Percentiles rank a stretch among this genome's conserved stretches.
These are phyloP conservation scores for Fusarium sp. DNA, from an alignment of 2,329 filamentous ascomycete species.

Conservation along the genomic window DNA sequence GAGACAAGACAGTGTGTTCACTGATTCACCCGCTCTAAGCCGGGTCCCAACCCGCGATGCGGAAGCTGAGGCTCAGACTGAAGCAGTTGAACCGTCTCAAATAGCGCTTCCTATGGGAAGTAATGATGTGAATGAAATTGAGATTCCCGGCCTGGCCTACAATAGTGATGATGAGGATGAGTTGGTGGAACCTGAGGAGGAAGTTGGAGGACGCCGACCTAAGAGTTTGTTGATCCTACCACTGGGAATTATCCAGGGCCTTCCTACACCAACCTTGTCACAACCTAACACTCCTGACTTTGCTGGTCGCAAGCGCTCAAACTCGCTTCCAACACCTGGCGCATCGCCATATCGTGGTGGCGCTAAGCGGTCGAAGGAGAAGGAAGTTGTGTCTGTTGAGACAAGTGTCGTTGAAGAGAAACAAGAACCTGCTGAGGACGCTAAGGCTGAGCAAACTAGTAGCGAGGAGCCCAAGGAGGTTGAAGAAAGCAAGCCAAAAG, in stretches of 20 bases:
- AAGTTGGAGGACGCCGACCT: constrained; percentile 55
- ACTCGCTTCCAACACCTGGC: constrained; percentile 46
- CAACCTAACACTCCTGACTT: constrained; percentile 53
- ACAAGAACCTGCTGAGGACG: constrained; percentile 9
- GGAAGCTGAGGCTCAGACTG: constrained; percentile 38
- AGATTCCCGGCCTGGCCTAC: constrained; percentile 76
- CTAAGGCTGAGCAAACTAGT: constrained; percentile 15
- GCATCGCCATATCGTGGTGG: constrained; percentile 41
- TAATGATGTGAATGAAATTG: constrained; percentile 82
- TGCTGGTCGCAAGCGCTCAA: constrained; percentile 51
- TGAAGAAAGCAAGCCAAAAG: constrained; percentile 16
- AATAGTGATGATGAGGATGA: constrained; percentile 73
- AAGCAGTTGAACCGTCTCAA: constrained; percentile 52
- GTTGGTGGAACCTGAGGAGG: constrained; percentile 51
- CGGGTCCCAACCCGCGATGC: constrained; percentile 47
- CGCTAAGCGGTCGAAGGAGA: constrained; percentile 32
- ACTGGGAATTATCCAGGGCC: constrained; percentile 42
- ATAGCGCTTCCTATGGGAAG: constrained; percentile 77
- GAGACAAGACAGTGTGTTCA: constrained; percentile 52
- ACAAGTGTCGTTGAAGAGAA: constrained; percentile 10
- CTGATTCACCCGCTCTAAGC: constrained; percentile 53
- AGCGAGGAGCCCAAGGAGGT: constrained; percentile 8
- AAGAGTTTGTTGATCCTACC: constrained; percentile 57
- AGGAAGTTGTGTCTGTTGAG: constrained; percentile 16
- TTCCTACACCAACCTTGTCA: constrained; percentile 52